Conservation (phyloP, 768 basidiomycete species). For the Xerocomus spinulosus region DNA sequence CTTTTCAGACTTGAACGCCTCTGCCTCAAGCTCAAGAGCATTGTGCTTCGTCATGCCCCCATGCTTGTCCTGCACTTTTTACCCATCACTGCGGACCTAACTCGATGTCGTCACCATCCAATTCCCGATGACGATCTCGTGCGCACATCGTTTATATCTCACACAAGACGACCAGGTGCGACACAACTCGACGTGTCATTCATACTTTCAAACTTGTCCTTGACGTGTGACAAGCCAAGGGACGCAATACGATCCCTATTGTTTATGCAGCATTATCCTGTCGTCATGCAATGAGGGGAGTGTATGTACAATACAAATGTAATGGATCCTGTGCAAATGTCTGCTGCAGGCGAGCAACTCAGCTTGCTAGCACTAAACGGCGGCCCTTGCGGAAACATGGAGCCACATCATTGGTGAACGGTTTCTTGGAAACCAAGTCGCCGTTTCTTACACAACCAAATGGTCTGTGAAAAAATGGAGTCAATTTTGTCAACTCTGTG, state of each 20-base stretch:
- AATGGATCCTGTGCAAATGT: slow-evolving; percentile 17
- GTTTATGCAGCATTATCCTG: slow-evolving; percentile 6
- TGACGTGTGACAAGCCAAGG: slow-evolving; percentile 7
- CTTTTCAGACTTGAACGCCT: slow-evolving; percentile 24
- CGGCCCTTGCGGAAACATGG: slow-evolving; percentile 1
- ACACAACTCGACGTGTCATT: slow-evolving; percentile 16
- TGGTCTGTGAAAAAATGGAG: slow-evolving; percentile 20
- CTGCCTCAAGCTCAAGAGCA: slow-evolving; percentile 19
- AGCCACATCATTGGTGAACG: slow-evolving; percentile 4
- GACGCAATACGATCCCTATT: slow-evolving; percentile 7
- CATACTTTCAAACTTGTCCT: neutral
- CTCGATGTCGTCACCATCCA: slow-evolving; percentile 13
- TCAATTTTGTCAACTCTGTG: slow-evolving; percentile 1
- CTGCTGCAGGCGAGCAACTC: slow-evolving; percentile 5
- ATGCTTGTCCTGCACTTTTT: slow-evolving; percentile 9
- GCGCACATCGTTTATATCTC: slow-evolving; percentile 13
- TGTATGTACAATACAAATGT: slow-evolving; percentile 26
- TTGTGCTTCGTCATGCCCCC: slow-evolving; percentile 11
- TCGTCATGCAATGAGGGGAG: slow-evolving; percentile 22
- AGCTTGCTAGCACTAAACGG: neutral
- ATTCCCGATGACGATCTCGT: slow-evolving; percentile 25
- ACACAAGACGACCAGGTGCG: slow-evolving; percentile 1
- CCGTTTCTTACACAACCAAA: slow-evolving; percentile 21
- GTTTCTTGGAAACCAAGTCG: neutral
- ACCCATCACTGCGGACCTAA: slow-evolving; percentile 24